Evolutionary conservation across 805 yeast genomes (phyloP), one percentile per base, ranked within the genome.

Genomic region (Candida caryicola): DNA sequence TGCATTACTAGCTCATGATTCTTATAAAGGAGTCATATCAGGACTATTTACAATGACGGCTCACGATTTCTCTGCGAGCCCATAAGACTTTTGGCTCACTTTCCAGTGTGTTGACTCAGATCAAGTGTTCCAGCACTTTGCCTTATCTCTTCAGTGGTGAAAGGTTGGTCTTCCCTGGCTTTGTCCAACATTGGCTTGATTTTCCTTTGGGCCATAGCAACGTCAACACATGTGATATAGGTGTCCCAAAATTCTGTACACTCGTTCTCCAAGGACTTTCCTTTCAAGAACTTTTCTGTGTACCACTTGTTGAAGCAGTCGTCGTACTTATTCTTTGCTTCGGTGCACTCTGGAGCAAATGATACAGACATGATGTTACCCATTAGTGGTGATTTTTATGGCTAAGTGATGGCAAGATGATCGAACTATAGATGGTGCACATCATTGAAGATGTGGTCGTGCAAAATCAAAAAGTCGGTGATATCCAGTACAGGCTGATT

Each of bases 321-420:
- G 57, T 93, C 98, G 56, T 93, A 93, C 53, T 80, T 77, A 51
- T 79, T 79, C 63, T 93, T 93, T 41, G 83, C 76, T 25, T 79
- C 85, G 16, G 95, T 87, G 64, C 99, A 93, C 66, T 93, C 98
- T 17, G 97, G 96, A 26, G 99, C 98, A 71, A 93, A 85, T 44
- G 96, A 88, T 8, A 59, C 69, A 5, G 95, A 69, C 73, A 69
- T 68, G 36, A 55, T 58, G 46, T 65, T 69, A 37, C 74, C 74
- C 74, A 69, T 69, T 32, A 18, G 35, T 21, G 23, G 19, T 25
- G 16, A 15, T 34, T 17, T 14, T 28, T 10, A 10, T 10, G 25
- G 25, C 25, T 7, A 21, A 21, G 7, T 7, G 10, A 21, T 7
- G 7, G 25, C 10, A 10, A 7, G 10, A 7, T 21, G 25, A 21